A percentile compares a stretch with the other conserved stretches of the same genome.
These are phyloP conservation scores for Diplodia corticola DNA, from an alignment of 2,329 filamentous ascomycete species.

Conservation along the genomic window DNA sequence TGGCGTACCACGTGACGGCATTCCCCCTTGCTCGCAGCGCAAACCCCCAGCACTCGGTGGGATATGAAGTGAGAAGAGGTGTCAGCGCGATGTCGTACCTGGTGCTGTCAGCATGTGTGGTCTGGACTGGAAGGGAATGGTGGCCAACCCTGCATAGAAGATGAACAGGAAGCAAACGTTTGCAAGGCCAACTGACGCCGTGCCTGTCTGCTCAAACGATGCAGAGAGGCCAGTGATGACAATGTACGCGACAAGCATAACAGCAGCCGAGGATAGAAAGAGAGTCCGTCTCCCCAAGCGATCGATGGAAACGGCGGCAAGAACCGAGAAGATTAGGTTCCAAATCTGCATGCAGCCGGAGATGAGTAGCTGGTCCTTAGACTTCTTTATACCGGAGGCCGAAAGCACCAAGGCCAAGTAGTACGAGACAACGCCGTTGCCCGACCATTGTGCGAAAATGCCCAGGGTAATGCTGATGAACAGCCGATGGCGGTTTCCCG, in stretches of 20 bases:
- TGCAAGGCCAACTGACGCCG: conserved; percentile 28
- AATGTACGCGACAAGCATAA: conserved; percentile 43
- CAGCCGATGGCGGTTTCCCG: conserved; percentile 56
- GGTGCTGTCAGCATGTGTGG: not conserved
- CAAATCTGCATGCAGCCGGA: conserved; percentile 60
- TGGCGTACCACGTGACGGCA: conserved; percentile 48
- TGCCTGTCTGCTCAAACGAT: conserved; percentile 1
- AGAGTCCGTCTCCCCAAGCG: conserved; percentile 37
- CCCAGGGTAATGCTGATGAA: conserved; percentile 55
- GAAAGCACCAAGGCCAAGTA: conserved; percentile 38
- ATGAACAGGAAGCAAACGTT: conserved; percentile 34
- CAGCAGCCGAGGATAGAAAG: conserved; percentile 39
- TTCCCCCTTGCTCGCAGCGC: conserved; percentile 48
- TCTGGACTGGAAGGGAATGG: not conserved
- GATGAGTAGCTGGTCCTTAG: conserved; percentile 42
- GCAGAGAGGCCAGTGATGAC: conserved; percentile 27
- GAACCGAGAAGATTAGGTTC: conserved; percentile 58
- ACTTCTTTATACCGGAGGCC: conserved; percentile 36
- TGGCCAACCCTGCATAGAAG: conserved; percentile 27
- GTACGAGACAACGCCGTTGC: conserved; percentile 53
- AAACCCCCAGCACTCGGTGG: conserved; percentile 49
- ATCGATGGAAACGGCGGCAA: conserved; percentile 38
- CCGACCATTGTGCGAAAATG: conserved; percentile 60
- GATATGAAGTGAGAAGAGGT: conserved; percentile 46
- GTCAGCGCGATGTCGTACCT: conserved; percentile 30